A percentile compares a stretch with the other conserved stretches of the same genome.
Conservation (phyloP, 139 green algal genomes). For the Microglena sp. region DNA sequence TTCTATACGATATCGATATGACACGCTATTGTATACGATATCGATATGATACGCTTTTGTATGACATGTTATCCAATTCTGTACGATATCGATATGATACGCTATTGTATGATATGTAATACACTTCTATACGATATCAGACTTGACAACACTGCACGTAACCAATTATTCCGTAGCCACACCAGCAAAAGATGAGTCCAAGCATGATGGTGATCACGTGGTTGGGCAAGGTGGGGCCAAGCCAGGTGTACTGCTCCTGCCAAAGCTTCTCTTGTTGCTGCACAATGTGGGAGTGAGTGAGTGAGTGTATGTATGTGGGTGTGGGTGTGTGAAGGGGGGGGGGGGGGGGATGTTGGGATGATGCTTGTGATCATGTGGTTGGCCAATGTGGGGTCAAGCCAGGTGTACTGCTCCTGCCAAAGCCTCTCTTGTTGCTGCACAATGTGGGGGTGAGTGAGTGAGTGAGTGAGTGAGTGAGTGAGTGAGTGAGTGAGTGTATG, state of each 20-base stretch:
- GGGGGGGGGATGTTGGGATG: no score
- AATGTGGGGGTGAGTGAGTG: background rate
- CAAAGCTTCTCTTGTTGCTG: constrained; percentile 25
- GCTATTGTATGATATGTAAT: no score
- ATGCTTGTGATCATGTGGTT: constrained; percentile 57
- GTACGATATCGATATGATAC: no score
- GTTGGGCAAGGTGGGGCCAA: constrained; percentile 40
- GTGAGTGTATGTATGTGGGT: no score
- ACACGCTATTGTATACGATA: no score
- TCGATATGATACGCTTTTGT: no score
- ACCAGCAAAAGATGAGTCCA: constrained; percentile 47
- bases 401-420: constrained; percentile 45
- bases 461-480: background rate
- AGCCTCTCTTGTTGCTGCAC: constrained; percentile 11
- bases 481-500: background rate
- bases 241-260: constrained; percentile 42
- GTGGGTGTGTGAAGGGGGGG: no score
- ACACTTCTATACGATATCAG: no score
- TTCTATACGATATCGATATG: no score
- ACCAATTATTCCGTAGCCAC: background rate
- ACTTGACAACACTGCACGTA: no score
- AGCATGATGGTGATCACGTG: constrained; percentile 61
- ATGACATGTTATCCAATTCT: no score
- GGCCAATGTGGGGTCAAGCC: constrained; percentile 44
- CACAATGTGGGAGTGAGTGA: background rate